Percentiles rank a stretch among this genome's conserved stretches.
Conservation (phyloP, 345 rosid genomes). For the Populus nigra region DNA sequence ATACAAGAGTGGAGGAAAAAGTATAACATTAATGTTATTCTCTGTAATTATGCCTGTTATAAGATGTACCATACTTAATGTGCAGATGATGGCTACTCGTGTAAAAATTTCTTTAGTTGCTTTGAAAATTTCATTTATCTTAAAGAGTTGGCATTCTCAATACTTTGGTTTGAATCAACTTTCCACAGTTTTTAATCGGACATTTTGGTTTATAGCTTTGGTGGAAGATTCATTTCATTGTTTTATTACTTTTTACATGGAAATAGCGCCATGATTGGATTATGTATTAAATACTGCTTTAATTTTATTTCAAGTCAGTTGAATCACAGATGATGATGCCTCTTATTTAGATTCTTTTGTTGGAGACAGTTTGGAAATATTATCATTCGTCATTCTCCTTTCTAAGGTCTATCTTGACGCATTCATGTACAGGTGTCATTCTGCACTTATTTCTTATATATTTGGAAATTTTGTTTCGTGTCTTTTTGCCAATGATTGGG, state of each 20-base stretch:
- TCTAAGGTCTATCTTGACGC: constrained; percentile 72
- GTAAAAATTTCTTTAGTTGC: neutral
- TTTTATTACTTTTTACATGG: constrained; percentile 8
- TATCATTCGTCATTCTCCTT: constrained; percentile 65
- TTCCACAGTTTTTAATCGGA: neutral
- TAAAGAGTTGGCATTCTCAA: neutral
- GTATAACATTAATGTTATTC: neutral
- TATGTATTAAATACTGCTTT: constrained; percentile 12
- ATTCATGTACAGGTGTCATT: constrained; percentile 74
- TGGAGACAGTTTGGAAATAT: constrained; percentile 78
- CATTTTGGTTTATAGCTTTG: neutral
- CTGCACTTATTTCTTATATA: constrained; percentile 57
- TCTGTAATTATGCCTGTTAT: neutral
- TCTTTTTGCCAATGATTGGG: constrained; percentile 21
- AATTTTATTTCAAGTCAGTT: constrained; percentile 40
- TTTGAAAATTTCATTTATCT: neutral
- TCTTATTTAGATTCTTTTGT: constrained; percentile 65
- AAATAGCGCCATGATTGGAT: constrained; percentile 22
- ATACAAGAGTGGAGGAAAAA: neutral
- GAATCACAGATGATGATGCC: constrained; percentile 64
- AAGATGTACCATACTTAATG: neutral
- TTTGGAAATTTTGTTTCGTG: constrained; percentile 39
- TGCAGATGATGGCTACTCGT: neutral
- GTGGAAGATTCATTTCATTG: constrained; percentile 7
- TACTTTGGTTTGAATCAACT: neutral